These are phyloP conservation scores for Cladosporium velox DNA, from an alignment of 2,329 filamentous ascomycete species.

Conservation along the genomic window DNA sequence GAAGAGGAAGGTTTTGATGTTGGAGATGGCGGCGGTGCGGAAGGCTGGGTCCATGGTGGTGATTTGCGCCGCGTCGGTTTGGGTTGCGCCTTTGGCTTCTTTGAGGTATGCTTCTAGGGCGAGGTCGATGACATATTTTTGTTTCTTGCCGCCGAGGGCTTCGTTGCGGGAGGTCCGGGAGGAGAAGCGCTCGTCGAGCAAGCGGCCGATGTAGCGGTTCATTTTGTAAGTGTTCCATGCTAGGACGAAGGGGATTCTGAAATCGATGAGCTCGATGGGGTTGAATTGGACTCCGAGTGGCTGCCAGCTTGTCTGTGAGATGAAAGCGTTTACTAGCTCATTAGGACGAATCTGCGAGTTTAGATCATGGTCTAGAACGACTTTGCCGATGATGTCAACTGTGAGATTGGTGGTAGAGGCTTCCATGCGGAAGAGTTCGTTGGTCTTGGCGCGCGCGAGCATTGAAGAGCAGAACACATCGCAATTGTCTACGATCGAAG, in stretches of 20 bases:
- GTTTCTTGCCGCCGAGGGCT: conserved; percentile 20
- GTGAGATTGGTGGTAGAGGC: conserved; percentile 43
- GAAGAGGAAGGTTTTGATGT: conserved; percentile 46
- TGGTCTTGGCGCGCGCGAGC: conserved; percentile 37
- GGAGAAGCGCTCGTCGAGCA: conserved; percentile 42
- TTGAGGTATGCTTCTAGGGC: conserved; percentile 43
- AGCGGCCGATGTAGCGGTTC: conserved; percentile 37
- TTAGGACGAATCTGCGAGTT: conserved; percentile 40
- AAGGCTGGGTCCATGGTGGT: conserved; percentile 41
- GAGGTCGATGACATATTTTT: conserved; percentile 40
- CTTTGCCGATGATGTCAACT: conserved; percentile 47
- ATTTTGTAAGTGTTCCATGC: conserved; percentile 42
- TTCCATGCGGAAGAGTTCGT: conserved; percentile 45
- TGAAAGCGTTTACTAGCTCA: conserved; percentile 41
- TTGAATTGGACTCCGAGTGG: conserved; percentile 38
- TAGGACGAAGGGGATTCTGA: conserved; percentile 38
- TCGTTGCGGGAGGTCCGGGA: conserved; percentile 36
- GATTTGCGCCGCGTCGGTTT: conserved; percentile 26
- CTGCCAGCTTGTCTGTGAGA: conserved; percentile 40
- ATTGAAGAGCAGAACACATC: conserved; percentile 40
- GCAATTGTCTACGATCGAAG: conserved; percentile 41
- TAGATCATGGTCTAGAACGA: conserved; percentile 43
- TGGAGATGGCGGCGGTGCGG: conserved; percentile 38
- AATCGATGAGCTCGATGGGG: conserved; percentile 41
- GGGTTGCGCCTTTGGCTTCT: conserved; percentile 29